These are phyloP conservation scores for Exophiala aquamarina DNA, from an alignment of 2,329 filamentous ascomycete species.

Conservation along the genomic window DNA sequence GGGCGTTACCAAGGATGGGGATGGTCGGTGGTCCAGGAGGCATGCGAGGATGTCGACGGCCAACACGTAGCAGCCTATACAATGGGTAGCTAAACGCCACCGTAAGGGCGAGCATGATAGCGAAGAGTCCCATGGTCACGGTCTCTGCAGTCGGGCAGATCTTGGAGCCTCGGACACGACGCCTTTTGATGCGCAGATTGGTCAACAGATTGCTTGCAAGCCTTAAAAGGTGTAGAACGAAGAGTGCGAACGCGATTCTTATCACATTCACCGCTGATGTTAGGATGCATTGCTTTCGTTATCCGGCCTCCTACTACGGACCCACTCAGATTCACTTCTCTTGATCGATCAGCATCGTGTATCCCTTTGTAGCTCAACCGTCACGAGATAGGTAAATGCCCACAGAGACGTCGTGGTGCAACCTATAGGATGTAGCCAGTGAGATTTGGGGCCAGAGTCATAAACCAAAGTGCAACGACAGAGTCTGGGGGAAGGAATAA, in stretches of 20 bases:
- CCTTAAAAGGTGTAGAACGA: neutral
- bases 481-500: neutral
- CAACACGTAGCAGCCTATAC: conserved; percentile 9
- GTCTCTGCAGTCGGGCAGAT: neutral
- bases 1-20: conserved; percentile 43
- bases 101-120: neutral
- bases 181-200: too few relatives aligned
- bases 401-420: neutral
- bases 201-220: neutral
- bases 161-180: neutral
- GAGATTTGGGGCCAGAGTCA: neutral
- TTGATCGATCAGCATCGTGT: neutral
- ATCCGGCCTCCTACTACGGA: neutral
- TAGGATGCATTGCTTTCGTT: neutral
- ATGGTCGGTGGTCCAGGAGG: conserved; percentile 40
- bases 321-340: too few relatives aligned
- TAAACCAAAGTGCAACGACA: neutral
- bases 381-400: neutral
- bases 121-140: neutral
- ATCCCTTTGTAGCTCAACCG: neutral
- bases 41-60: conserved; percentile 12
- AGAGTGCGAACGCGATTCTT: neutral
- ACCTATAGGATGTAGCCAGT: neutral
- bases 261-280: neutral
- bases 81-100: conserved; percentile 2